phyloP scores from a whole-genome alignment of 495 filamentous ascomycete species.

The Immersiella caudata region DNA sequence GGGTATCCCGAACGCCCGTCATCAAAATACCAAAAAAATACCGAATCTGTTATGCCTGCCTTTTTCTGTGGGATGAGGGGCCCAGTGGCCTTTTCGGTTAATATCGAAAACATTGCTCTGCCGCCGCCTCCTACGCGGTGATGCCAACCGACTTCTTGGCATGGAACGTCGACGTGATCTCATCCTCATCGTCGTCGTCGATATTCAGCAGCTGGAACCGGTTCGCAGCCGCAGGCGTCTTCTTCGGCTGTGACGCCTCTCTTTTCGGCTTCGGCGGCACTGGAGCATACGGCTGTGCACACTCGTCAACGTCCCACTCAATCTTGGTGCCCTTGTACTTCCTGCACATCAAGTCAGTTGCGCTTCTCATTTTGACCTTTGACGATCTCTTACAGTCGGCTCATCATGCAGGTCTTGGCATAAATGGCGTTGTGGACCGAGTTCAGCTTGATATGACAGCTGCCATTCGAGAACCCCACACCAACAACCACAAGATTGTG shows the following conservation, averaged over 20 bases:
- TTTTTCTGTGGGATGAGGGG: neutral
- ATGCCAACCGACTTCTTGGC: slow-evolving; percentile 34
- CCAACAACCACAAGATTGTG: slow-evolving; percentile 74
- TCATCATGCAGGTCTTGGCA: slow-evolving; percentile 79
- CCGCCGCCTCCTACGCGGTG: slow-evolving; percentile 27
- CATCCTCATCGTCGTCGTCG: slow-evolving; percentile 42
- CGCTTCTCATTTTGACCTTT: neutral
- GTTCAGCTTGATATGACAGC: slow-evolving; percentile 71
- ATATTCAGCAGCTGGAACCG: slow-evolving; percentile 68
- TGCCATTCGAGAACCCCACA: slow-evolving; percentile 58
- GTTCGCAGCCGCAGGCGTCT: slow-evolving; percentile 48
- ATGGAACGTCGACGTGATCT: slow-evolving; percentile 30
- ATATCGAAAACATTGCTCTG: neutral
- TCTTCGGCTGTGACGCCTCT: slow-evolving; percentile 33
- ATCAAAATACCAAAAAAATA: neutral
- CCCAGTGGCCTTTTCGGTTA: neutral
- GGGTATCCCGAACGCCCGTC: slow-evolving; percentile 32
- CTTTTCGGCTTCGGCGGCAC: slow-evolving; percentile 12
- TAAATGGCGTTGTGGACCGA: slow-evolving; percentile 77
- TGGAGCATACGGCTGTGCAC: slow-evolving; percentile 58
- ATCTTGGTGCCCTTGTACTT: slow-evolving; percentile 76
- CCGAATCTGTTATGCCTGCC: neutral
- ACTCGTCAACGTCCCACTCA: slow-evolving; percentile 75
- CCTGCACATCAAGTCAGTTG: slow-evolving; percentile 29
- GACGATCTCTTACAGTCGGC: slow-evolving; percentile 50